Base-by-base conservation (phyloP, 2,329 filamentous ascomycete genomes). In the Claviceps maximensis region DNA sequence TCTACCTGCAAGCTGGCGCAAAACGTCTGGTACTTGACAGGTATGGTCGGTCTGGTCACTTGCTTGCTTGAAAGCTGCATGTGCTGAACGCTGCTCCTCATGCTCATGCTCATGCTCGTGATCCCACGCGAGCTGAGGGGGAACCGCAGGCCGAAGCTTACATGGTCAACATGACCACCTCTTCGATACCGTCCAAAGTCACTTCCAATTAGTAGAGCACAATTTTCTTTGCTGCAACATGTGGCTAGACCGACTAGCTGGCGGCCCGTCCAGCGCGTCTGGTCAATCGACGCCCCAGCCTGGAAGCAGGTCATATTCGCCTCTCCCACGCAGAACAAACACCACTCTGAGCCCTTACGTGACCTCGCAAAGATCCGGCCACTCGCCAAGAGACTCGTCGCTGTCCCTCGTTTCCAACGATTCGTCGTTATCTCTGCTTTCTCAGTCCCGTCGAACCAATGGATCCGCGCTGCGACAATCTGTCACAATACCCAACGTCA, bases 191-290 rank as follows among this genome's bases (percentile, higher is more conserved):
- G 15, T 10, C 23, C 23, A 25, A 12, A 25, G 31, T 17, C 42
- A 19, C 29, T 17, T 36, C 19, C 42, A 23, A 49, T 25, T 31
- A 27, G 42, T 12, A 25, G 23, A 38, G 48, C 13, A 19, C 23
- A 38, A 29, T 21, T 33, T 25, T 4, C 25, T 15, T 21, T 23
- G 27, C 53, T 36, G 27, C 38, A 70, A 62, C 62, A 95, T 95
- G 88, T 95, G 89, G 89, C 82, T 94, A 65, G 89, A 95, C 73
- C 85, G 89, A 67, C 82, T 95, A 59, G 84, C 86, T 58, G 82
- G 65, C 56, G 61, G 78, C 61, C 83, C 86, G 68, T 78, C 83
- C 54, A 82, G 58, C 58, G 79, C 66, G 73, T 80, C 69, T 56
- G 72, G 70, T 58, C 74, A 79, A 53, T 76, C 79, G 57, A 80